These are phyloP conservation scores for Nidula microcarpa DNA, from an alignment of 768 basidiomycete genomes.

Conservation along the genomic window DNA sequence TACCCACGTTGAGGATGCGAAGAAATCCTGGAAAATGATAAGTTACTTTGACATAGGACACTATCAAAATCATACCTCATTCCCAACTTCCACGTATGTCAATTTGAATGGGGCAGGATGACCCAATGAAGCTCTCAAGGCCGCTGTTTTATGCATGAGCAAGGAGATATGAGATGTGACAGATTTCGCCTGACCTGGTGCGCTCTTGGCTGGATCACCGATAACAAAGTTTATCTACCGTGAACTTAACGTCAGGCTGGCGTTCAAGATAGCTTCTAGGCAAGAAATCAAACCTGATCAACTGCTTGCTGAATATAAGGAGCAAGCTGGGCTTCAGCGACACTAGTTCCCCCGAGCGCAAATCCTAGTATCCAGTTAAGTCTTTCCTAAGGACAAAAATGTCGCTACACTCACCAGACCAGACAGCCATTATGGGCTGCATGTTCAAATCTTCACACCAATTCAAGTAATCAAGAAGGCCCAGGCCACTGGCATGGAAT, in stretches of 20 bases:
- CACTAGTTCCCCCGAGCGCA: conserved; percentile 41
- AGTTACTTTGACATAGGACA: neutral
- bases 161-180: neutral
- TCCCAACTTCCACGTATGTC: conserved; percentile 51
- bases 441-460: conserved; percentile 59
- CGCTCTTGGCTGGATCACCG: conserved; percentile 44
- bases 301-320: conserved; percentile 57
- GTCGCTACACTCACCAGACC: conserved; percentile 34
- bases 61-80: conserved; percentile 33
- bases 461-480: conserved; percentile 53
- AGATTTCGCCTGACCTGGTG: conserved; percentile 20
- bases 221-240: conserved; percentile 57
- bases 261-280: too few relatives aligned
- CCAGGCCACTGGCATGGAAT: conserved; percentile 40
- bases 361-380: conserved; percentile 30
- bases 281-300: conserved; percentile 38
- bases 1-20: conserved; percentile 20
- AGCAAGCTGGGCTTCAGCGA: conserved; percentile 39
- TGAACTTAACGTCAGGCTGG: neutral
- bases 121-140: conserved; percentile 50
- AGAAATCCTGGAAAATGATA: conserved; percentile 17
- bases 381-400: neutral
- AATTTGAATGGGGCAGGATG: conserved; percentile 50
- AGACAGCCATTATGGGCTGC: conserved; percentile 65
- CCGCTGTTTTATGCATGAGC: conserved; percentile 22